Evolutionary conservation across 2,329 filamentous ascomycete species (phyloP).

Genomic region (Basipetospora sp.): DNA sequence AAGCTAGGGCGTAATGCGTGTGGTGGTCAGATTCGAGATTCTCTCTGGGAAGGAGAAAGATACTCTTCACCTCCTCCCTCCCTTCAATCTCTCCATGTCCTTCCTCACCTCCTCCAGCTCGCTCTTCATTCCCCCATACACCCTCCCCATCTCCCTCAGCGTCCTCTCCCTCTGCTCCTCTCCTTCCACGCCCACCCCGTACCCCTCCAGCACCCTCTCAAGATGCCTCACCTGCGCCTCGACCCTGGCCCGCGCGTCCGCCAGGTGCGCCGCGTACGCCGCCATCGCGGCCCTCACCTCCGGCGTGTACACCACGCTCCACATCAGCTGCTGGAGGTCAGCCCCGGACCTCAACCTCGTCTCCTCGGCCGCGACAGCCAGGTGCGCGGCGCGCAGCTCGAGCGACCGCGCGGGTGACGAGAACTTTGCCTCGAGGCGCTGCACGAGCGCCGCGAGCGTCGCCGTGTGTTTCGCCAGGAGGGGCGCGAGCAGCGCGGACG

Average conservation of each 20-base stretch:
- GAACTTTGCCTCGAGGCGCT: slow-evolving; percentile 40
- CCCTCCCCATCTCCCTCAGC: slow-evolving; percentile 39
- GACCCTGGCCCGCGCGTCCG: slow-evolving; percentile 31
- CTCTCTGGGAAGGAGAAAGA: too few relatives aligned
- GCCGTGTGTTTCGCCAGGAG: slow-evolving; percentile 23
- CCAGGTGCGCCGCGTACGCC: slow-evolving; percentile 34
- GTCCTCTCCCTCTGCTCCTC: slow-evolving; percentile 29
- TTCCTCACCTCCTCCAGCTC: slow-evolving; percentile 34
- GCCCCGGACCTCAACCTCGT: slow-evolving; percentile 24
- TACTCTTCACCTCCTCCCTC: slow-evolving; percentile 9
- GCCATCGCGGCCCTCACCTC: slow-evolving; percentile 27
- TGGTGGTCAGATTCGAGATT: too few relatives aligned
- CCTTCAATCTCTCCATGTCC: slow-evolving; percentile 27
- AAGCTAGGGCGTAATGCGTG: too few relatives aligned
- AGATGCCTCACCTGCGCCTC: slow-evolving; percentile 28
- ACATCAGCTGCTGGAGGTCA: slow-evolving; percentile 20
- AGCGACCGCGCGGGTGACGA: slow-evolving; percentile 34
- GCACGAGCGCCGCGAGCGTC: slow-evolving; percentile 29
- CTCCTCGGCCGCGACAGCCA: slow-evolving; percentile 27
- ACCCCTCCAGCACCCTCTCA: slow-evolving; percentile 30
- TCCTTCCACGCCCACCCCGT: slow-evolving; percentile 28
- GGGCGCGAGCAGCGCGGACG: slow-evolving; percentile 13
- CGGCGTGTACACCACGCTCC: slow-evolving; percentile 29
- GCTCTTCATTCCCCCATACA: slow-evolving; percentile 34
- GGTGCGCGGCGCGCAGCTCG: slow-evolving; percentile 33